Conservation (phyloP, 768 basidiomycete genomes). For the Pulveroboletus sp. region DNA sequence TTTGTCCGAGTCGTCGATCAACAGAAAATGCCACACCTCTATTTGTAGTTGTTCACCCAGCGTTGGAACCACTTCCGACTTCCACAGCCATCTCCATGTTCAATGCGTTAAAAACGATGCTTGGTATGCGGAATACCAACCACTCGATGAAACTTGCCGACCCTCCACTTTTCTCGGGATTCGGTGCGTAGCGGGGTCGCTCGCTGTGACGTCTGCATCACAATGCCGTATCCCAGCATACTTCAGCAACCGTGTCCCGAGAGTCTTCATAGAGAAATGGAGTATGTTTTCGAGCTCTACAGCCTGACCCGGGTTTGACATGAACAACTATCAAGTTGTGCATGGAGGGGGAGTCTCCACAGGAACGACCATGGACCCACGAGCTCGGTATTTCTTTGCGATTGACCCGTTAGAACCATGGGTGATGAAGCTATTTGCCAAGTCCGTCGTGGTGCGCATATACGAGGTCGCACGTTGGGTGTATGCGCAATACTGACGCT, state of each 20-base stretch:
- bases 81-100: constrained; percentile 7
- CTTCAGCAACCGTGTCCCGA: constrained; percentile 27
- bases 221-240: constrained; percentile 18
- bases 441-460: constrained; percentile 28
- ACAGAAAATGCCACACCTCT: no score
- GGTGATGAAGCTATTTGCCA: constrained; percentile 24
- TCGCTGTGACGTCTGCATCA: background rate
- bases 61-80: background rate
- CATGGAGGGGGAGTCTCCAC: constrained; percentile 24
- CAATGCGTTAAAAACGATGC: constrained; percentile 5
- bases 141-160: background rate
- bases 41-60: no score
- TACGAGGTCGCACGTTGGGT: background rate
- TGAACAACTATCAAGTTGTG: constrained; percentile 9
- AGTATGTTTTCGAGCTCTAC: constrained; percentile 15
- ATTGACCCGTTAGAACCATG: constrained; percentile 25
- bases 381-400: constrained; percentile 31
- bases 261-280: constrained; percentile 20
- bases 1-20: no score
- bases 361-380: constrained; percentile 6
- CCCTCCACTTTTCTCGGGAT: constrained; percentile 19
- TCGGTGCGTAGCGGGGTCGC: constrained; percentile 10
- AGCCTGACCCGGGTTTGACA: background rate
- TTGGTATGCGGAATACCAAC: background rate
- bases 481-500: constrained; percentile 4